Evolutionary conservation across 176 grass and related monocot species (phyloP).

Genomic region (Oryza brachyantha): DNA sequence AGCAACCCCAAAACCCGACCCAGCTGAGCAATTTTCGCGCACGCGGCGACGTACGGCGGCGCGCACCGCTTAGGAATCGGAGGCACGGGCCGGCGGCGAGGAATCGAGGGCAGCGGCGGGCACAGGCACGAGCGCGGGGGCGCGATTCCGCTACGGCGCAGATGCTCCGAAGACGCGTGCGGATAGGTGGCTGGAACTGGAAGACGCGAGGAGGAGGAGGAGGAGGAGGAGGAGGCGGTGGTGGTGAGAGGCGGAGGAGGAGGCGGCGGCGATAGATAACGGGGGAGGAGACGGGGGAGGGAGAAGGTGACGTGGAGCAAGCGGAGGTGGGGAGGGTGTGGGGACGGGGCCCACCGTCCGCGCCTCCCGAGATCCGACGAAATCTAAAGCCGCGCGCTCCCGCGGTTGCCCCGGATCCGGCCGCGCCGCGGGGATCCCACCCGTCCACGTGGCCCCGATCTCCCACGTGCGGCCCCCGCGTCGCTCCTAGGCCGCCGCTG

Average conservation of each 20-base stretch:
- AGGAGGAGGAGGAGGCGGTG: background rate
- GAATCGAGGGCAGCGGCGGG: background rate
- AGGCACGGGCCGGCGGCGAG: background rate
- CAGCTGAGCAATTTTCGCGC: background rate
- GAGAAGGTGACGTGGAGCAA: conserved; percentile 79
- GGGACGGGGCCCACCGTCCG: conserved; percentile 19
- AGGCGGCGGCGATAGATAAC: background rate
- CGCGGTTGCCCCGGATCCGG: conserved; percentile 22
- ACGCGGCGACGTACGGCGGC: background rate
- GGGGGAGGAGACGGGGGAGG: background rate
- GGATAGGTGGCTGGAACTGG: background rate
- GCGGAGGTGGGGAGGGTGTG: conserved; percentile 49
- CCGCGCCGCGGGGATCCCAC: conserved; percentile 3
- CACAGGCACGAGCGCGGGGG: background rate
- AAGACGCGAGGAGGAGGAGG: background rate
- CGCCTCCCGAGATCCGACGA: conserved; percentile 29
- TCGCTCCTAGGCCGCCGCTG: background rate
- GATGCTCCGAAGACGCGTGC: conserved; percentile 3
- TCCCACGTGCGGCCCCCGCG: background rate
- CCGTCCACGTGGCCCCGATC: conserved; percentile 45
- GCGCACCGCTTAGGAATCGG: conserved; percentile 24
- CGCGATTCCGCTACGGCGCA: background rate
- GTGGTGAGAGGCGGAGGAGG: background rate
- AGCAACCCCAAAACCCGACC: background rate
- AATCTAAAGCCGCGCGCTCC: conserved; percentile 78